phyloP scores from a whole-genome alignment of 352 stramenopile genomes.

The Phytophthora colocasiae region DNA sequence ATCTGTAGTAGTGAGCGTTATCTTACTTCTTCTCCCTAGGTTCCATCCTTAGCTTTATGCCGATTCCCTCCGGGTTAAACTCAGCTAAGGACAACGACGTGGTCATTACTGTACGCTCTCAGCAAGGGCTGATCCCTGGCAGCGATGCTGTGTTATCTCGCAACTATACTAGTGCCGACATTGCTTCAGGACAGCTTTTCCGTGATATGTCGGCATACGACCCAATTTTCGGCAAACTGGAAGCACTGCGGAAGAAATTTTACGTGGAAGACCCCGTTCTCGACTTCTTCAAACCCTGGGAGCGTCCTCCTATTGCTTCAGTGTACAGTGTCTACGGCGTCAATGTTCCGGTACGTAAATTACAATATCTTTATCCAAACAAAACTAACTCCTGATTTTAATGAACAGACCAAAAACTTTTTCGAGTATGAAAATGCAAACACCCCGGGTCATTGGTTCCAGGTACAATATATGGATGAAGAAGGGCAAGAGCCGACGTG shows the following conservation, averaged over 20 bases:
- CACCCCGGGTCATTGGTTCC: constrained; percentile 63
- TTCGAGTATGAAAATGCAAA: constrained; percentile 75
- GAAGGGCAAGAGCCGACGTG: constrained; percentile 54
- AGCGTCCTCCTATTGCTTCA: constrained; percentile 70
- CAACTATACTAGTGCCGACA: constrained; percentile 75
- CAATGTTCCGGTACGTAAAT: constrained; percentile 64
- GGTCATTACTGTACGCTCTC: constrained; percentile 56
- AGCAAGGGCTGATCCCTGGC: constrained; percentile 28
- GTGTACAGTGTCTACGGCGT: constrained; percentile 85
- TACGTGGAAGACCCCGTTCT: constrained; percentile 75
- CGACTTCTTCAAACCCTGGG: constrained; percentile 63
- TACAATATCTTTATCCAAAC: background rate
- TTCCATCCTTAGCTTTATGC: constrained; percentile 77
- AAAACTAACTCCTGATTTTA: background rate
- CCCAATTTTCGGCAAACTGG: constrained; percentile 70
- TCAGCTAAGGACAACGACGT: constrained; percentile 65
- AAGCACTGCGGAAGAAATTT: constrained; percentile 63
- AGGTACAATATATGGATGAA: constrained; percentile 64
- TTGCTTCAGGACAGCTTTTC: constrained; percentile 74
- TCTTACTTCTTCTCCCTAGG: constrained; percentile 32
- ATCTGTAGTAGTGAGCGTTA: background rate
- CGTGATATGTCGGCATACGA: constrained; percentile 71
- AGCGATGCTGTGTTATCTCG: constrained; percentile 30
- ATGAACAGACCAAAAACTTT: constrained; percentile 64
- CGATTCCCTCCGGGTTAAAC: constrained; percentile 60